Conservation (phyloP, 805 yeast genomes). For the Nematodospora valgi region DNA sequence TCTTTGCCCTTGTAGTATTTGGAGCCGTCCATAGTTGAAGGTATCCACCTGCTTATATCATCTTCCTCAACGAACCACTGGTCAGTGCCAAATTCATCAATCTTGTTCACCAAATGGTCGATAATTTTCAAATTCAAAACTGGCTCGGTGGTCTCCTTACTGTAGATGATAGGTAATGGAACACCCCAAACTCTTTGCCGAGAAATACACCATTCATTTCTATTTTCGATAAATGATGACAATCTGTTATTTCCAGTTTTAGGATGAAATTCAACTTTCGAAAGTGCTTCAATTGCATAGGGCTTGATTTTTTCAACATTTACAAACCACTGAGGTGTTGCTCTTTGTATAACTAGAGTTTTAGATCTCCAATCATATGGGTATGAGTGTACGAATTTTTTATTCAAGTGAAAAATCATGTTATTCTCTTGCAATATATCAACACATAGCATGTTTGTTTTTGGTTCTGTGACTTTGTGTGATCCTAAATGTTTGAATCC, state of each 20-base stretch:
- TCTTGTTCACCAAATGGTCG: conserved; percentile 49
- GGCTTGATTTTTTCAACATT: conserved; percentile 73
- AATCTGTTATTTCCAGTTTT: conserved; percentile 69
- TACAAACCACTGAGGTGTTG: conserved; percentile 97
- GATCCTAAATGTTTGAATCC: conserved; percentile 50
- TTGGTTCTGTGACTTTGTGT: conserved; percentile 20
- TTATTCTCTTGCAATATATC: conserved; percentile 38
- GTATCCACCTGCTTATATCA: conserved; percentile 70
- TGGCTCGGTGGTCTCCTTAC: conserved; percentile 56
- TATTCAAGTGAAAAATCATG: conserved; percentile 49
- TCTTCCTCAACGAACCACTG: conserved; percentile 69
- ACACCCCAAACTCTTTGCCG: conserved; percentile 98
- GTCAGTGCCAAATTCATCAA: conserved; percentile 63
- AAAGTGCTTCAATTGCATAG: conserved; percentile 56
- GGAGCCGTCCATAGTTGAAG: conserved; percentile 40
- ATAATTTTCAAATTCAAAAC: conserved; percentile 57
- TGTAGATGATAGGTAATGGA: conserved; percentile 84
- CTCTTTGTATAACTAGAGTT: conserved; percentile 88
- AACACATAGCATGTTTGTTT: conserved; percentile 48
- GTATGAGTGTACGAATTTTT: conserved; percentile 70
- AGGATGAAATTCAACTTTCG: conserved; percentile 69
- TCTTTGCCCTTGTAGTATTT: conserved; percentile 68
- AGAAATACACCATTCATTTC: conserved; percentile 97
- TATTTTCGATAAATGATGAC: conserved; percentile 62
- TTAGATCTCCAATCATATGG: conserved; percentile 98